phyloP scores from a whole-genome alignment of 768 basidiomycete species.

The Xerocomellus intermedius region DNA sequence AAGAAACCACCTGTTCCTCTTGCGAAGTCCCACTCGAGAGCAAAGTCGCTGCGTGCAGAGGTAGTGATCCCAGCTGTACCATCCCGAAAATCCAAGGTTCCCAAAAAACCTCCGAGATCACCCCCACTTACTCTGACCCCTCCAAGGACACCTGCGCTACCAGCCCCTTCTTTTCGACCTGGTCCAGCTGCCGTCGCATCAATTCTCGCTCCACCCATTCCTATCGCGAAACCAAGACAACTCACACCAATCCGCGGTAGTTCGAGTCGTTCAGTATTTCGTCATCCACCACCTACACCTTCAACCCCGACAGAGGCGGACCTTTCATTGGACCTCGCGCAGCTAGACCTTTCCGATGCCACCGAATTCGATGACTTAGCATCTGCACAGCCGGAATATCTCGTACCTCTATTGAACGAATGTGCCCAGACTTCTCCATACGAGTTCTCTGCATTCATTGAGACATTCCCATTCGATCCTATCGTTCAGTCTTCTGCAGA shows the following conservation, averaged over 20 bases:
- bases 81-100: conserved; percentile 20
- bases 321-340: conserved; percentile 32
- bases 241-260: conserved; percentile 65
- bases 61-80: conserved; percentile 41
- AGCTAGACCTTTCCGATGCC: conserved; percentile 47
- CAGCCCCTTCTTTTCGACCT: not conserved
- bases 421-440: conserved; percentile 67
- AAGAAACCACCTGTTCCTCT: conserved; percentile 4
- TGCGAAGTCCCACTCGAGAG: conserved; percentile 14
- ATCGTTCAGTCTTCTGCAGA: conserved; percentile 44
- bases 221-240: conserved; percentile 47
- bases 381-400: conserved; percentile 49
- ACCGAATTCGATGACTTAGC: conserved; percentile 46
- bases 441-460: conserved; percentile 82
- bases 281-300: conserved; percentile 49
- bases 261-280: conserved; percentile 34
- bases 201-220: conserved; percentile 8
- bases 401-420: conserved; percentile 64
- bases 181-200: not conserved
- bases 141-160: not conserved
- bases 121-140: not conserved
- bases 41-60: conserved; percentile 33
- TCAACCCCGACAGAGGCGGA: conserved; percentile 56
- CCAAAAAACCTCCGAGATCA: conserved; percentile 12
- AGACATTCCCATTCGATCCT: conserved; percentile 73